Evolutionary conservation across 345 rosid genomes (phyloP).

Genomic region (Barbarea vulgaris): DNA sequence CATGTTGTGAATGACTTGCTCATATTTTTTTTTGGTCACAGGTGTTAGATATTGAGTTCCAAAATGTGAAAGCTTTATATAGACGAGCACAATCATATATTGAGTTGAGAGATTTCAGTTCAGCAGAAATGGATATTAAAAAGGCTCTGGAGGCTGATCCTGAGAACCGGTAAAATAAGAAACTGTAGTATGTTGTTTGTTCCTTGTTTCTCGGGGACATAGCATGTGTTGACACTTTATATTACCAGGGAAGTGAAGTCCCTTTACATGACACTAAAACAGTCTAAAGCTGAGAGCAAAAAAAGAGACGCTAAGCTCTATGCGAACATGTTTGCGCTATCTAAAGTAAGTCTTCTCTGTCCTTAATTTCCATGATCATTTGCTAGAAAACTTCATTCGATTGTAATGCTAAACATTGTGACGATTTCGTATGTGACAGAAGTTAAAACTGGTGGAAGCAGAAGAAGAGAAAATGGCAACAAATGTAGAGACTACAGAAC

Average conservation of each 20-base stretch:
- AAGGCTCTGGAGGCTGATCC: not conserved
- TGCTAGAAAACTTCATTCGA: not conserved
- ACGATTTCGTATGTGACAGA: not conserved
- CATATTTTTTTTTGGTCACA: not conserved
- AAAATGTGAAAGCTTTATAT: conserved; percentile 1
- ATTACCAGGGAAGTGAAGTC: conserved; percentile 2
- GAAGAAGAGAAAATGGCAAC: not conserved
- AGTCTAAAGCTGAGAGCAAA: not conserved
- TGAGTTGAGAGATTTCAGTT: not conserved
- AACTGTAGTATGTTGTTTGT: not conserved
- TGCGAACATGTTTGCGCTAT: not conserved
- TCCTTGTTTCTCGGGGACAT: not conserved
- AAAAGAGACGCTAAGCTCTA: not conserved
- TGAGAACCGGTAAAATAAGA: not conserved
- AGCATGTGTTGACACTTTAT: not conserved
- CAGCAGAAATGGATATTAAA: not conserved
- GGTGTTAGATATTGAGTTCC: not conserved
- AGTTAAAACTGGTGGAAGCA: not conserved
- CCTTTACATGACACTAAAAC: not conserved
- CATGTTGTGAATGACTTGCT: not conserved
- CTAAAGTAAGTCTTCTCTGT: not conserved
- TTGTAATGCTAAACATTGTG: not conserved
- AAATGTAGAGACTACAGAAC: not conserved
- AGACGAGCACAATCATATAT: not conserved
- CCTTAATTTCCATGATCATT: not conserved